Base-by-base conservation (phyloP, 768 basidiomycete genomes). In the Lactifluus hygrophoroides region DNA sequence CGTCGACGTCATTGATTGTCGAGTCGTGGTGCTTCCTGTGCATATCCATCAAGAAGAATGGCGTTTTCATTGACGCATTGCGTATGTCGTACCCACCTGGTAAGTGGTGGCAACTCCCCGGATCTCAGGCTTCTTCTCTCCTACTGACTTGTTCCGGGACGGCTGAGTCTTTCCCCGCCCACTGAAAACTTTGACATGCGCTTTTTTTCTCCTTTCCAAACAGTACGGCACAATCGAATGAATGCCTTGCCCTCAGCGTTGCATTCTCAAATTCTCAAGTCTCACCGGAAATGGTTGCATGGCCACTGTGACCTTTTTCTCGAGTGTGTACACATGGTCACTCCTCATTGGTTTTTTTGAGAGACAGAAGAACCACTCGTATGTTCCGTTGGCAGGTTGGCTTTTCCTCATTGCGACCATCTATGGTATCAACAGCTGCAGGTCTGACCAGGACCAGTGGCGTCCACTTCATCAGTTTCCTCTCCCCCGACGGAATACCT, bases 1-100 rank as follows among this genome's bases (percentile, higher is more conserved):
- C 80, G 0, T 79, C 78, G 4, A 76, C 79, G 14, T 77, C 82
- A 1, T 81, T 82, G 0, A 79, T 1, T 80, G 34, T 27, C 34
- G 44, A n/a, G 43, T 38, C 5, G 3, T 28, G 13, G 21, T 21
- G 25, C 35, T 28, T 34, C 14, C 17, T 10, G 23, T 11, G 80
- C 14, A 79, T 81, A 1, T 80, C 34, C 21, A 32, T 50, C 23
- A 42, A 11, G 7, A 21, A n/a, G n/a, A 8, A 23, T 11, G 23
- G 42, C 11, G 13, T 9, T n/a, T 47, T 13, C n/a, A 13, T 21
- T n/a, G n/a, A n/a, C 42, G 21, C 42, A 28, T 35, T 16, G 44
- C 44, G 21, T 40, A 46, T 23, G 11, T 45, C 17, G 9, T 6
- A 11, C 11, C 4, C n/a, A 17, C 10, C 11, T 45, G 16, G 16